Conservation (phyloP, 371 early-diverging fungal species). For the Umbelopsis sp. region DNA sequence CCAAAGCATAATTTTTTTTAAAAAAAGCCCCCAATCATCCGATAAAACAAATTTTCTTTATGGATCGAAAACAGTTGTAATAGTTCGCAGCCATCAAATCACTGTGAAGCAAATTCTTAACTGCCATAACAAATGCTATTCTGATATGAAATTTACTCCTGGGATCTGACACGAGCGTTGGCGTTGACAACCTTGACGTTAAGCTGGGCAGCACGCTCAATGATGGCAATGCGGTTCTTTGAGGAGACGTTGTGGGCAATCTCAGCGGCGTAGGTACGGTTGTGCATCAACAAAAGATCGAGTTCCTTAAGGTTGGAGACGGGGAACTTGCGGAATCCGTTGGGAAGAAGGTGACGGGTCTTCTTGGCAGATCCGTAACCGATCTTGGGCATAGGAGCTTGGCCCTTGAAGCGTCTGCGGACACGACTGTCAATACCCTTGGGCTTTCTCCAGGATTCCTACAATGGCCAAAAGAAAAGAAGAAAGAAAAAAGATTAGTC, state of each 20-base stretch:
- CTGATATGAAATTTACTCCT: slow-evolving; percentile 61
- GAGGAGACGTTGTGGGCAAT: slow-evolving; percentile 96
- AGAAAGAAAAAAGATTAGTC: slow-evolving; percentile 2
- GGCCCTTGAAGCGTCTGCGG: slow-evolving; percentile 97
- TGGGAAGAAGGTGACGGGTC: slow-evolving; percentile 94
- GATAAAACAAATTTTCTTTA: slow-evolving; percentile 17
- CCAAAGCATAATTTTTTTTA: neutral
- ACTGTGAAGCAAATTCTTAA: slow-evolving; percentile 11
- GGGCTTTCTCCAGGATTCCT: slow-evolving; percentile 99
- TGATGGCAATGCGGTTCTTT: slow-evolving; percentile 94
- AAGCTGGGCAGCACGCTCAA: slow-evolving; percentile 96
- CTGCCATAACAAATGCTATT: slow-evolving; percentile 18
- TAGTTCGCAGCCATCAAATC: slow-evolving; percentile 15
- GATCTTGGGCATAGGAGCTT: slow-evolving; percentile 98
- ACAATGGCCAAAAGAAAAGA: slow-evolving; percentile 25
- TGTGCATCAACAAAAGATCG: slow-evolving; percentile 96
- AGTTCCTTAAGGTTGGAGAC: slow-evolving; percentile 94
- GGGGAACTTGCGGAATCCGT: slow-evolving; percentile 97
- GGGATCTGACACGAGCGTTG: slow-evolving; percentile 89
- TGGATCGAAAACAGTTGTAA: slow-evolving; percentile 18
- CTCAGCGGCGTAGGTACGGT: slow-evolving; percentile 98
- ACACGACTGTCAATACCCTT: slow-evolving; percentile 99
- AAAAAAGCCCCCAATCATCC: neutral
- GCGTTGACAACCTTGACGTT: slow-evolving; percentile 97
- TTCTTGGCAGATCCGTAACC: slow-evolving; percentile 96